Evolutionary conservation across 163 green algal genomes (phyloP).

Genomic region (Chlamydomonas reinhardtii): DNA sequence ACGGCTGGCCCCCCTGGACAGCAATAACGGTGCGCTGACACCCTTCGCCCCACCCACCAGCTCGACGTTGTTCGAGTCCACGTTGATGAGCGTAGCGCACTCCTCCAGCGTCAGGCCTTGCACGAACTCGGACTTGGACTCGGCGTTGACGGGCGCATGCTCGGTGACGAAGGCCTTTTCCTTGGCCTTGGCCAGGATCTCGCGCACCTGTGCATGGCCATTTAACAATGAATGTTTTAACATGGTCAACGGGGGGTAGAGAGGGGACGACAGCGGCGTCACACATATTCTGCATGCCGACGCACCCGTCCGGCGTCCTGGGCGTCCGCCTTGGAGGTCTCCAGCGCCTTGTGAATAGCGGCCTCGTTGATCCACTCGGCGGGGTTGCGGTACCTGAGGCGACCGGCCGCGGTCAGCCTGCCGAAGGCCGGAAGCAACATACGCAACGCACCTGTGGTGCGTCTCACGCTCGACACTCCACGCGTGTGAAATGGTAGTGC

Average conservation of each 20-base stretch:
- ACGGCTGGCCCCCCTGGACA: too few species aligned
- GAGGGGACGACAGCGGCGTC: too few species aligned
- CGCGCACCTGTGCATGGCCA: constrained; percentile 3
- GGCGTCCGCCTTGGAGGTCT: constrained; percentile 58
- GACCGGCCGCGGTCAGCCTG: too few species aligned
- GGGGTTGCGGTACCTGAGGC: constrained; percentile 56
- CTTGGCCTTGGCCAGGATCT: constrained; percentile 47
- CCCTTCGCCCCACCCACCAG: constrained; percentile 42
- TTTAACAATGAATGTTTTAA: not conserved
- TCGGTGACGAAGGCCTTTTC: constrained; percentile 29
- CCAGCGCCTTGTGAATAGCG: constrained; percentile 60
- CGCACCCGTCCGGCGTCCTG: constrained; percentile 56
- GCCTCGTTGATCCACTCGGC: constrained; percentile 68
- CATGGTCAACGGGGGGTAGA: too few species aligned
- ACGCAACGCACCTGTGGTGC: constrained; percentile 8
- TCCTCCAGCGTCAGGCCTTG: constrained; percentile 77
- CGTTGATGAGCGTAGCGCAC: constrained; percentile 78
- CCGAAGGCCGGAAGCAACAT: too few species aligned
- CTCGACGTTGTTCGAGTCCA: constrained; percentile 65
- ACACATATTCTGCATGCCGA: not conserved
- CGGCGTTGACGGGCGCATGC: not conserved
- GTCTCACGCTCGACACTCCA: constrained; percentile 30
- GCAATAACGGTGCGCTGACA: too few species aligned
- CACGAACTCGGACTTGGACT: constrained; percentile 37
- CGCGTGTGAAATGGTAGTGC: not conserved